These are phyloP conservation scores for Daldinia bambusicola DNA, from an alignment of 495 filamentous ascomycete genomes.

Conservation along the genomic window DNA sequence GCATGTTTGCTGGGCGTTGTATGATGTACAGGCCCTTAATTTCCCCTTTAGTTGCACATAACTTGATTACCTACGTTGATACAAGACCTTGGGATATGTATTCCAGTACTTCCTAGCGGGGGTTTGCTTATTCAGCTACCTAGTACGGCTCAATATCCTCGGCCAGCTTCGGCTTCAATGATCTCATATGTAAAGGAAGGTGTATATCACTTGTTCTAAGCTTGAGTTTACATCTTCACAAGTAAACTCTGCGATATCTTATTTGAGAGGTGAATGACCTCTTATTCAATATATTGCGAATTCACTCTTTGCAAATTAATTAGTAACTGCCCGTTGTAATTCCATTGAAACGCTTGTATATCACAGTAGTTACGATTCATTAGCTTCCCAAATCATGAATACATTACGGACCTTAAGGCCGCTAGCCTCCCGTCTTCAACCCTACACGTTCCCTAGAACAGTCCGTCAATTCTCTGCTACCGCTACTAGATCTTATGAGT, in stretches of 20 bases:
- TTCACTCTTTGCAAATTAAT: slow-evolving; percentile 6
- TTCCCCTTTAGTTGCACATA: slow-evolving; percentile 7
- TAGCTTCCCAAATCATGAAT: slow-evolving; percentile 58
- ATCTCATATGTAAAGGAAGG: slow-evolving; percentile 24
- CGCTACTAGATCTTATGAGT: slow-evolving; percentile 71
- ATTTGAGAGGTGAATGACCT: background rate
- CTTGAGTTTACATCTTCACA: background rate
- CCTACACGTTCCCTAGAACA: slow-evolving; percentile 59
- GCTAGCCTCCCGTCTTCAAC: slow-evolving; percentile 66
- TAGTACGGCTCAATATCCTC: slow-evolving; percentile 40
- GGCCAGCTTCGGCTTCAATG: slow-evolving; percentile 47
- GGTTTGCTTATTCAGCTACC: slow-evolving; percentile 29
- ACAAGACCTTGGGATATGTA: slow-evolving; percentile 3
- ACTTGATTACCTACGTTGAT: background rate
- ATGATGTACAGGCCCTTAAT: slow-evolving; percentile 1
- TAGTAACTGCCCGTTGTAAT: slow-evolving; percentile 11
- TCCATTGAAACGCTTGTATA: slow-evolving; percentile 8
- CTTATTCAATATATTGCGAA: background rate
- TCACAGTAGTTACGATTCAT: slow-evolving; percentile 27
- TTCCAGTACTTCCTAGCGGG: slow-evolving; percentile 16
- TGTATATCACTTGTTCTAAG: background rate
- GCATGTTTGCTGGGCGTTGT: background rate
- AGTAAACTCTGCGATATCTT: background rate
- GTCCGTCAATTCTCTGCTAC: slow-evolving; percentile 68
- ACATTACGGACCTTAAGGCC: slow-evolving; percentile 67